Percentiles rank a stretch among this genome's conserved stretches.
These are phyloP conservation scores for Ceriops tagal DNA, from an alignment of 345 rosid genomes.

Conservation along the genomic window DNA sequence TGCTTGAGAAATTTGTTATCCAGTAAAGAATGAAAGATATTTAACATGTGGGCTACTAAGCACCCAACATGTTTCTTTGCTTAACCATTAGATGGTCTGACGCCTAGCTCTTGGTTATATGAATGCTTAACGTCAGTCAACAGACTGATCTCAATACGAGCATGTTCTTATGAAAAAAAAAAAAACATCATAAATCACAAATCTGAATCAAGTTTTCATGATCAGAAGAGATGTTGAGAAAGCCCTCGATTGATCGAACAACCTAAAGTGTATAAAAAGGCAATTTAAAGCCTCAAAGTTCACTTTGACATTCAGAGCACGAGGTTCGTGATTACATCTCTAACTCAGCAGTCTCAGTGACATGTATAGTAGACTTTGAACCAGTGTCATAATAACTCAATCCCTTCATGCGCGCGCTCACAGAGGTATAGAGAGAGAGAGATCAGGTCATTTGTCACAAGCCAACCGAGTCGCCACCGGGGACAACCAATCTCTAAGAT, in stretches of 20 bases:
- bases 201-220: neutral
- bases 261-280: neutral
- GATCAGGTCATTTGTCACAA: slow-evolving; percentile 47
- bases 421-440: neutral
- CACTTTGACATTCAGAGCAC: neutral
- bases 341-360: neutral
- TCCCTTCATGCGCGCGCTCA: neutral
- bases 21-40: too few relatives aligned
- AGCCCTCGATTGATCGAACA: neutral
- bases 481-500: slow-evolving; percentile 75
- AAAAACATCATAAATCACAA: neutral
- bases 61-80: too few relatives aligned
- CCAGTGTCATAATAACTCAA: neutral
- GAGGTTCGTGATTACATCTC: neutral
- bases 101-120: too few relatives aligned
- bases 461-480: slow-evolving; percentile 84
- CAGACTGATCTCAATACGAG: too few relatives aligned
- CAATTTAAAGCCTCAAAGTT: neutral
- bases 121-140: too few relatives aligned
- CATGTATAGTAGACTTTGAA: neutral
- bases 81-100: too few relatives aligned
- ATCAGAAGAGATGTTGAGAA: neutral
- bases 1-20: too few relatives aligned
- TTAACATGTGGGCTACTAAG: too few relatives aligned
- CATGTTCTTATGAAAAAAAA: neutral